Conservation (phyloP, 257 asterid genomes). For the Lithospermum erythrorhizon region DNA sequence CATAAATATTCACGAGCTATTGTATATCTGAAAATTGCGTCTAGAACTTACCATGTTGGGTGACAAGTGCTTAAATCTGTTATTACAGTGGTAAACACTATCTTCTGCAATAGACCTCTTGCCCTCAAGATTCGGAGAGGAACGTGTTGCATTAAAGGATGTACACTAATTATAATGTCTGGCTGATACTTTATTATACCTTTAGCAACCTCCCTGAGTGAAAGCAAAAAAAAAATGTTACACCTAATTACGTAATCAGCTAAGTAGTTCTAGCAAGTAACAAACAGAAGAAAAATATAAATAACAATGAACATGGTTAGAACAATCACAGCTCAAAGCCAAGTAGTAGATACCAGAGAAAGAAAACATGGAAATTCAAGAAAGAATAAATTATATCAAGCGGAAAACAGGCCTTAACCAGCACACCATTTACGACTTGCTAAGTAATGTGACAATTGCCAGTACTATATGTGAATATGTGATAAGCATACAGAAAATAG, state of each 20-base stretch:
- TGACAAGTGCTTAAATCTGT: constrained; percentile 93
- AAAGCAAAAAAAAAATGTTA: constrained; percentile 10
- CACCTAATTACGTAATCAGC: not conserved
- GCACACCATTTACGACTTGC: too few relatives aligned
- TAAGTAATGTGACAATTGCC: not conserved
- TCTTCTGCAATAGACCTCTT: constrained; percentile 88
- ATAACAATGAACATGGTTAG: not conserved
- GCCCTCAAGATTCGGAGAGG: constrained; percentile 90
- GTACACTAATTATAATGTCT: constrained; percentile 92
- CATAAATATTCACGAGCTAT: constrained; percentile 5
- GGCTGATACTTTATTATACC: constrained; percentile 96
- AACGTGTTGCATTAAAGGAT: constrained; percentile 97
- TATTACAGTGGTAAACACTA: constrained; percentile 85
- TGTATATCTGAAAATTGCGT: not conserved
- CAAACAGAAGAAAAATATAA: too few relatives aligned
- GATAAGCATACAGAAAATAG: too few relatives aligned
- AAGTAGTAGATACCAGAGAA: not conserved
- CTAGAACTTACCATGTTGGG: constrained; percentile 74
- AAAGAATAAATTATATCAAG: too few relatives aligned
- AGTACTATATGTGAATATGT: too few relatives aligned
- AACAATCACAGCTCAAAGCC: not conserved
- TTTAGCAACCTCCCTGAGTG: constrained; percentile 78
- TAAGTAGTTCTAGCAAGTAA: not conserved
- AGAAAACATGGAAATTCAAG: not conserved
- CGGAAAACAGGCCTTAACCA: too few relatives aligned